Conservation (phyloP, 2,329 filamentous ascomycete genomes). For the Penicillium olsonii region DNA sequence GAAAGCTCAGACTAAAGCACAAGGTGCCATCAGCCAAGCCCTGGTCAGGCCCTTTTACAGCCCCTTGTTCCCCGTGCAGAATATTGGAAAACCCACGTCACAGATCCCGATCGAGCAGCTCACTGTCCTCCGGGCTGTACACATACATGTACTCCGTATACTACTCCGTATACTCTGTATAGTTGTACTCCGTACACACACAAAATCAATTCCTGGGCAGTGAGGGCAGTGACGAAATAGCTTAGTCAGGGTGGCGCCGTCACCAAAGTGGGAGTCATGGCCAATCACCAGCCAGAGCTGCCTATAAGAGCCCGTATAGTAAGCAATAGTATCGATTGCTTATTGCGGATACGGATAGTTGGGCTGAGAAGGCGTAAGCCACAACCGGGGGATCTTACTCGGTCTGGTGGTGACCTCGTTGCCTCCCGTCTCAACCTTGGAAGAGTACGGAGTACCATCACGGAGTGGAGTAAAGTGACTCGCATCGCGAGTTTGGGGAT, state of each 20-base stretch:
- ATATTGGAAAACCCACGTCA: constrained; percentile 6
- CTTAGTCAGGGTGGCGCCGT: constrained; percentile 8
- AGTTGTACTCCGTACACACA: too few species aligned
- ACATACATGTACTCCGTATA: too few species aligned
- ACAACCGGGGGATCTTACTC: constrained; percentile 7
- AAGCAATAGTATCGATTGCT: neutral
- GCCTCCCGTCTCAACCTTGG: too few species aligned
- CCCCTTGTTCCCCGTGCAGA: constrained; percentile 7
- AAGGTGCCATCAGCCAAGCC: neutral
- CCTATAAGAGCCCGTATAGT: neutral
- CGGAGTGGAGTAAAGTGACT: constrained; percentile 6
- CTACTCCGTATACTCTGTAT: too few species aligned
- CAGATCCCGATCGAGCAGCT: constrained; percentile 5
- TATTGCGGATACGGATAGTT: neutral
- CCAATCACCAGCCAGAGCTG: constrained; percentile 2
- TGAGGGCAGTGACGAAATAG: constrained; percentile 6
- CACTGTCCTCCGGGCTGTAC: too few species aligned
- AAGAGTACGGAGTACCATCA: too few species aligned
- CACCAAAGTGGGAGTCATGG: neutral
- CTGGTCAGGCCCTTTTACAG: neutral
- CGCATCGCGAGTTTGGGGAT: constrained; percentile 3
- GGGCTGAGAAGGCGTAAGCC: constrained; percentile 6
- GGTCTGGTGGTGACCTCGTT: constrained; percentile 3
- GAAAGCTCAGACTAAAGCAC: too few species aligned
- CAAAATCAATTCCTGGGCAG: too few species aligned